Evolutionary conservation across 2,329 filamentous ascomycete species (phyloP), one percentile per base, ranked within the genome.

Genomic region (Amauroascus verrucosus): DNA sequence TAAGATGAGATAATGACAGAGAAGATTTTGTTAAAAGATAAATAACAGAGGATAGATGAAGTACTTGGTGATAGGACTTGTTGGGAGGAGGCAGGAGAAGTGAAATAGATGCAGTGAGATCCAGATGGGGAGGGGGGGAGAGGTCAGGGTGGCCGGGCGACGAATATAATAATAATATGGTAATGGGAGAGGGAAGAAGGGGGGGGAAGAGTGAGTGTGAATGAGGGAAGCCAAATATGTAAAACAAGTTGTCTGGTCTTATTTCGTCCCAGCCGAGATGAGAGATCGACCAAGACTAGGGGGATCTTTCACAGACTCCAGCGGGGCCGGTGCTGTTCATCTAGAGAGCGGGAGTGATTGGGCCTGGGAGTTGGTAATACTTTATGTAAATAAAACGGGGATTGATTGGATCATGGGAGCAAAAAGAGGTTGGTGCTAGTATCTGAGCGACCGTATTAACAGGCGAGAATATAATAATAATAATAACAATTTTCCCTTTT

Each of bases 321-420:
- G 50, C 50, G 50, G 50, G 50, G 50, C 41, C 40, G 22, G 16
- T 46, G 28, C 35, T 38, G 41, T 32, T 46, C 50, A 52, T 22
- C 41, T 20, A 9, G 30, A 37, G 13, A 8, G 50, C 40, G 43
- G 43, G 40, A 52, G 33, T 46, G 50, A 52, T 52, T 52, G 50
- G 49, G 18, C 40, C 22, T 40, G 35, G n/a, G 33, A 38, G 32
- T 52, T 35, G 30, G 41, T 52, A 52, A 52, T 46, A 45, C 14
- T 52, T 46, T 52, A 52, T 37, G 50, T 52, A 52, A 51, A 51
- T 50, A 50, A 51, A 51, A 52, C 50, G 50, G 50, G 50, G 50
- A 41, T 37, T 38, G 40, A 22, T 52, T 52, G 50, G 50, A 46
- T 18, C 40, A 52, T 45, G 50, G 50, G 40, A 18, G 18, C 2